Conservation (phyloP, 108 stramenopile species). For the Nitzschia sp. region DNA sequence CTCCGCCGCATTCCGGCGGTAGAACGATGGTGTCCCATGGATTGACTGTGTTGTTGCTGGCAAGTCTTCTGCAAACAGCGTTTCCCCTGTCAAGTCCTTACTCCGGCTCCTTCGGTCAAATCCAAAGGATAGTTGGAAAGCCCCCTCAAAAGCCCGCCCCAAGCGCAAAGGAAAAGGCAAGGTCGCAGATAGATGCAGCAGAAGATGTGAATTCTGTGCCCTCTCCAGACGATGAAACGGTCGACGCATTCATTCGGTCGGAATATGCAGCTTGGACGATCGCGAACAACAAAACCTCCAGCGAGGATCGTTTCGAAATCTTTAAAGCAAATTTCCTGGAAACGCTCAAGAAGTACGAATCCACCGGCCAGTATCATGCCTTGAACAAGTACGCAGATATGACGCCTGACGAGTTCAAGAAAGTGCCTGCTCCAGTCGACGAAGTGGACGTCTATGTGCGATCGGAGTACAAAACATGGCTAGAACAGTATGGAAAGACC, state of each 20-base stretch:
- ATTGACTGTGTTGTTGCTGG: background rate
- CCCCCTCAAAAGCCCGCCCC: too few relatives aligned
- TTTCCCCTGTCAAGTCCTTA: background rate
- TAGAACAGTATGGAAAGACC: background rate
- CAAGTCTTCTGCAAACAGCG: background rate
- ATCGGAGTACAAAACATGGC: constrained; percentile 13
- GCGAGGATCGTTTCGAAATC: constrained; percentile 13
- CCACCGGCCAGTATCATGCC: constrained; percentile 13
- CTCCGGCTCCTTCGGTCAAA: background rate
- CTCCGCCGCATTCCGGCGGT: too few relatives aligned
- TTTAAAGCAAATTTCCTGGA: constrained; percentile 14
- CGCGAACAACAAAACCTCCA: constrained; percentile 8
- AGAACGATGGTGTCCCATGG: background rate
- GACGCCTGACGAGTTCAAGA: constrained; percentile 12
- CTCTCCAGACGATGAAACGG: constrained; percentile 4
- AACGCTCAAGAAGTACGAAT: constrained; percentile 10
- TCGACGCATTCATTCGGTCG: constrained; percentile 12
- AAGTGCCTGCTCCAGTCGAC: background rate
- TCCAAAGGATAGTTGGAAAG: background rate
- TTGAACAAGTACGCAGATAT: constrained; percentile 22
- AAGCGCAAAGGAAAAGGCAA: background rate
- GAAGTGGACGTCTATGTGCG: background rate
- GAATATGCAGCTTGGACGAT: constrained; percentile 20
- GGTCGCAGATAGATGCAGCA: too few relatives aligned
- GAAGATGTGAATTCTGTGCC: constrained; percentile 3